phyloP scores from a whole-genome alignment of 805 yeast genomes.

The Lachancea kluyveri region DNA sequence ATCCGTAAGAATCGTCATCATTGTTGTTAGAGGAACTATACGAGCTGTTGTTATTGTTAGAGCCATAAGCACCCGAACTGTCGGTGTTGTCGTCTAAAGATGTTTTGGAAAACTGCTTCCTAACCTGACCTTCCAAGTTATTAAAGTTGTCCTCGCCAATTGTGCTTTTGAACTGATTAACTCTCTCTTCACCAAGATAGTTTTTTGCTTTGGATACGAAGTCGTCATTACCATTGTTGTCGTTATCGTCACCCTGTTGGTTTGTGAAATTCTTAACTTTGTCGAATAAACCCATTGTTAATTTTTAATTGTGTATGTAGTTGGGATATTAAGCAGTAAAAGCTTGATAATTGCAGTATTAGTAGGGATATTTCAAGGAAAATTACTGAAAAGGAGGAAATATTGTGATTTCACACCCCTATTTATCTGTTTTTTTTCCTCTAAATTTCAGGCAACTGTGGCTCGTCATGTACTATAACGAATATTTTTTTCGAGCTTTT shows the following conservation, averaged over 20 bases:
- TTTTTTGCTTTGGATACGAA: constrained; percentile 27
- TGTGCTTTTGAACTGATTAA: constrained; percentile 22
- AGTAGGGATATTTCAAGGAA: too few species aligned
- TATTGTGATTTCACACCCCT: too few species aligned
- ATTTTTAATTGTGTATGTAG: too few species aligned
- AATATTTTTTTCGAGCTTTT: too few species aligned
- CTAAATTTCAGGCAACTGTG: too few species aligned
- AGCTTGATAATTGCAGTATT: too few species aligned
- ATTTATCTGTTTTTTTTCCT: too few species aligned
- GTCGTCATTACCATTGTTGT: constrained; percentile 11
- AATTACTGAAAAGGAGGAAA: too few species aligned
- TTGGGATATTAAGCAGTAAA: too few species aligned
- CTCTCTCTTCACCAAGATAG: constrained; percentile 27
- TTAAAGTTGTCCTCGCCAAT: constrained; percentile 29
- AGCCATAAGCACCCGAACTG: constrained; percentile 6
- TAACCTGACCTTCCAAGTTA: constrained; percentile 26
- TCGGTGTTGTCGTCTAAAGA: constrained; percentile 18
- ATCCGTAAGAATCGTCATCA: constrained; percentile 13
- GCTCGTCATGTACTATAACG: too few species aligned
- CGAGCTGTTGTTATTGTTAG: constrained; percentile 16
- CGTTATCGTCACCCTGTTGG: constrained; percentile 8
- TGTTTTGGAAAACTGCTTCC: constrained; percentile 25
- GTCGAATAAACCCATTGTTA: constrained; percentile 41
- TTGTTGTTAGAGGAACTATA: constrained; percentile 8
- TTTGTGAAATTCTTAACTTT: constrained; percentile 34